phyloP scores from a whole-genome alignment of 495 filamentous ascomycete species.

The Zalerion maritima region DNA sequence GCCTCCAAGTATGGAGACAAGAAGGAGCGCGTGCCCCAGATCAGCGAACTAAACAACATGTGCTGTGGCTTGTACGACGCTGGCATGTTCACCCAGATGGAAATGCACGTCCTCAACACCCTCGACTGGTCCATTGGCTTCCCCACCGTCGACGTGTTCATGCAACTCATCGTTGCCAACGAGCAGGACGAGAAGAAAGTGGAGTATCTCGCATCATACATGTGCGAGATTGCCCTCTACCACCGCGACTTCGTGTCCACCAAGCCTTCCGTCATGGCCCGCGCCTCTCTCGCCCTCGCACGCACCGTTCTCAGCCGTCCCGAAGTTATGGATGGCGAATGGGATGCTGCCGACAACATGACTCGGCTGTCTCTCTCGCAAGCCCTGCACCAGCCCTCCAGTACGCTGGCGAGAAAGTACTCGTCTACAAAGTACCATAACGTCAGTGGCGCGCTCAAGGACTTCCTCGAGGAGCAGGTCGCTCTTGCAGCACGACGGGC shows the following conservation, averaged over 20 bases:
- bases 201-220: conserved; percentile 87
- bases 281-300: conserved; percentile 71
- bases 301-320: conserved; percentile 71
- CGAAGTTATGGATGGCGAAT: conserved; percentile 58
- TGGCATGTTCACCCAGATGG: conserved; percentile 99
- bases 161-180: conserved; percentile 54
- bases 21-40: conserved; percentile 91
- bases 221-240: conserved; percentile 87
- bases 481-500: conserved; percentile 49
- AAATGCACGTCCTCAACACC: conserved; percentile 99
- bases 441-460: conserved; percentile 66
- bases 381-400: conserved; percentile 73
- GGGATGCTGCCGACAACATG: conserved; percentile 69
- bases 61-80: conserved; percentile 97
- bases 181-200: conserved; percentile 72
- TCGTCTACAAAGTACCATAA: conserved; percentile 63
- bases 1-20: conserved; percentile 97
- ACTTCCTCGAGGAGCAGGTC: conserved; percentile 75
- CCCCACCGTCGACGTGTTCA: conserved; percentile 86
- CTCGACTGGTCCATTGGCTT: conserved; percentile 91
- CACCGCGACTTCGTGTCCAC: conserved; percentile 91
- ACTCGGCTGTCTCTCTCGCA: conserved; percentile 73
- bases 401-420: conserved; percentile 79
- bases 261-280: conserved; percentile 77
- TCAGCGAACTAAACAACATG: conserved; percentile 95